These are phyloP conservation scores for Acer negundo DNA, from an alignment of 345 rosid genomes.

Conservation along the genomic window DNA sequence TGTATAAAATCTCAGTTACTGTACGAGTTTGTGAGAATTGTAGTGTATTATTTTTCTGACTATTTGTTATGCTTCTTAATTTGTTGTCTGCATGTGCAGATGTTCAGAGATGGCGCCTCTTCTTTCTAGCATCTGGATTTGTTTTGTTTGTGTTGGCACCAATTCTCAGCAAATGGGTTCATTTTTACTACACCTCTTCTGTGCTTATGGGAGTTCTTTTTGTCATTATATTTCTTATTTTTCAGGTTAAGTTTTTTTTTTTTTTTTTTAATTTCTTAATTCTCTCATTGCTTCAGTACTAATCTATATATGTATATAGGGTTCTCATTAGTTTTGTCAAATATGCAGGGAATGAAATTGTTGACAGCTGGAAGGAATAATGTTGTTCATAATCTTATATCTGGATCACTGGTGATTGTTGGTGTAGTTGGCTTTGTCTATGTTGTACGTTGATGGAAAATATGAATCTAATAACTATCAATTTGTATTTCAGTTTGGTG, in stretches of 20 bases:
- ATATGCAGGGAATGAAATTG: conserved; percentile 67
- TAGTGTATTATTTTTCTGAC: background rate
- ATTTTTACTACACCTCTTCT: conserved; percentile 85
- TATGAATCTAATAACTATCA: conserved; percentile 17
- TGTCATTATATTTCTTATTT: conserved; percentile 68
- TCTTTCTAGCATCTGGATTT: conserved; percentile 68
- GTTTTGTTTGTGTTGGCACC: conserved; percentile 70
- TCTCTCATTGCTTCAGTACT: background rate
- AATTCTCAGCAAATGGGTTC: conserved; percentile 84
- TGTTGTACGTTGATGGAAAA: background rate
- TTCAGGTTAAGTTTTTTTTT: conserved; percentile 14
- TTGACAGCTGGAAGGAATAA: conserved; percentile 76
- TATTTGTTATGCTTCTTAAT: background rate
- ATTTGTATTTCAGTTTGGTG: conserved; percentile 62
- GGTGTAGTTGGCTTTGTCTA: background rate
- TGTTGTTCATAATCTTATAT: conserved; percentile 56
- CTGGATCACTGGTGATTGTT: conserved; percentile 67
- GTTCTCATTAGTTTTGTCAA: background rate
- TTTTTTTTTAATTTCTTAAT: background rate
- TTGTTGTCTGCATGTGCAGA: conserved; percentile 45
- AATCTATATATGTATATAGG: background rate
- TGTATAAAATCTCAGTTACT: background rate
- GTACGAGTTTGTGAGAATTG: too few relatives aligned
- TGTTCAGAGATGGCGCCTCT: conserved; percentile 72
- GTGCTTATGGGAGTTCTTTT: conserved; percentile 91